Conservation (phyloP, 805 yeast species). For the Myxozyma sirexii region DNA sequence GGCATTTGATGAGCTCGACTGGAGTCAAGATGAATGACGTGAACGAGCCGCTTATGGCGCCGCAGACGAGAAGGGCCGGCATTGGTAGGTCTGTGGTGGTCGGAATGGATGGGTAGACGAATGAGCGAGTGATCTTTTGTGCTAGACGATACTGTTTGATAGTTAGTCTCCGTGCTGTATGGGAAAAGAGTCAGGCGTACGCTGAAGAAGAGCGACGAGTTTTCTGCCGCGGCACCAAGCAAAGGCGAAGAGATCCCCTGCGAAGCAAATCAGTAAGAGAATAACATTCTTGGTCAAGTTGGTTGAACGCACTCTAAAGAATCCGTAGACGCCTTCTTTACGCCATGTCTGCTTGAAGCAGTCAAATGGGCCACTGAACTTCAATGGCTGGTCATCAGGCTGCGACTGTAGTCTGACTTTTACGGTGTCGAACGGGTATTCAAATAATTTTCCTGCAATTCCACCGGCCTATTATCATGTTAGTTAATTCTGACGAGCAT, state of each 20-base stretch:
- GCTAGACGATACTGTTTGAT: constrained; percentile 20
- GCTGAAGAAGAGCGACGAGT: constrained; percentile 70
- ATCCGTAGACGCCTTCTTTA: constrained; percentile 76
- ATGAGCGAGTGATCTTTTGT: constrained; percentile 6
- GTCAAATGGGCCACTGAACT: constrained; percentile 61
- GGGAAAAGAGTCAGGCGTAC: constrained; percentile 15
- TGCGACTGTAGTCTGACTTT: constrained; percentile 86
- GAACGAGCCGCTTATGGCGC: constrained; percentile 79
- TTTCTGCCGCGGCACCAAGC: constrained; percentile 87
- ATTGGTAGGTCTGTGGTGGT: constrained; percentile 42
- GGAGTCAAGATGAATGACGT: constrained; percentile 88
- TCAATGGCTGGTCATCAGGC: constrained; percentile 53
- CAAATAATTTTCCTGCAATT: constrained; percentile 78
- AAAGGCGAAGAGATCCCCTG: constrained; percentile 78
- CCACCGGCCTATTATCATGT: constrained; percentile 58
- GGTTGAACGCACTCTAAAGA: constrained; percentile 54
- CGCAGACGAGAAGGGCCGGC: constrained; percentile 59
- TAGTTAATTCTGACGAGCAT: too few species aligned
- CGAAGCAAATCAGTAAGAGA: neutral
- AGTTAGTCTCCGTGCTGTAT: constrained; percentile 12
- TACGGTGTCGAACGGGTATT: constrained; percentile 90
- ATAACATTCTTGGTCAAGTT: neutral
- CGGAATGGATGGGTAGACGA: constrained; percentile 1
- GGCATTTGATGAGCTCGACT: constrained; percentile 83
- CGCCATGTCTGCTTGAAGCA: constrained; percentile 64